Percentiles rank a stretch among this genome's conserved stretches.
Evolutionary conservation across 148 eudicot genomes (phyloP).

Genomic region (Rhododendron griersonianum): DNA sequence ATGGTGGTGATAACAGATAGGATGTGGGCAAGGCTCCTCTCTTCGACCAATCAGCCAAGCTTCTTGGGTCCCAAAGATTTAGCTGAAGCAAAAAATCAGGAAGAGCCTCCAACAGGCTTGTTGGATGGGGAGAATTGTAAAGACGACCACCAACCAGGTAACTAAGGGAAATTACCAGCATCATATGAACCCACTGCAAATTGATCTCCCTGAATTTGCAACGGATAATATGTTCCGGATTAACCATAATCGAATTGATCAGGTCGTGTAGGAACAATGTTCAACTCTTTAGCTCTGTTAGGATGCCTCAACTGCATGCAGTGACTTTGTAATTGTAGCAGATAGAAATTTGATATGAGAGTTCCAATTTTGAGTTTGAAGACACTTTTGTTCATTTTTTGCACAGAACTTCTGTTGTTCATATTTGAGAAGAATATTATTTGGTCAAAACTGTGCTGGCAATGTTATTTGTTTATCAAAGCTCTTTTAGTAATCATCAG

Average conservation of each 20-base stretch:
- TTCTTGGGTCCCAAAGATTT: slow-evolving; percentile 42
- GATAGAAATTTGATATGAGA: neutral
- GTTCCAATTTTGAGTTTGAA: neutral
- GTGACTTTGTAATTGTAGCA: slow-evolving; percentile 16
- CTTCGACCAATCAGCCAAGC: slow-evolving; percentile 86
- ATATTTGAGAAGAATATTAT: neutral
- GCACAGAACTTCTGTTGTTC: neutral
- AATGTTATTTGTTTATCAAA: neutral
- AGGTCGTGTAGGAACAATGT: slow-evolving; percentile 22
- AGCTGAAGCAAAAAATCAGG: slow-evolving; percentile 34
- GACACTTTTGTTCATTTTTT: neutral
- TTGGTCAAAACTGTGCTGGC: neutral
- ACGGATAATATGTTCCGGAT: slow-evolving; percentile 9
- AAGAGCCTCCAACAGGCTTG: slow-evolving; percentile 20
- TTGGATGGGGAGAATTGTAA: slow-evolving; percentile 24
- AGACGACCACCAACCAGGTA: slow-evolving; percentile 17
- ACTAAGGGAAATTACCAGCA: slow-evolving; percentile 4
- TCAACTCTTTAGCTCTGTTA: slow-evolving; percentile 21
- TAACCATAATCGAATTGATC: slow-evolving; percentile 17
- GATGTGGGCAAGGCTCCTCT: slow-evolving; percentile 90
- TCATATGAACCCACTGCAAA: slow-evolving; percentile 7
- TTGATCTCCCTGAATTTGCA: slow-evolving; percentile 5
- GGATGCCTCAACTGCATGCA: slow-evolving; percentile 34
- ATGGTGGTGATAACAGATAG: slow-evolving; percentile 72
- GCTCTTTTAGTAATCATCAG: neutral